Evolutionary conservation across 2,329 filamentous ascomycete genomes (phyloP).

Genomic region (Sclerotinia nivalis): DNA sequence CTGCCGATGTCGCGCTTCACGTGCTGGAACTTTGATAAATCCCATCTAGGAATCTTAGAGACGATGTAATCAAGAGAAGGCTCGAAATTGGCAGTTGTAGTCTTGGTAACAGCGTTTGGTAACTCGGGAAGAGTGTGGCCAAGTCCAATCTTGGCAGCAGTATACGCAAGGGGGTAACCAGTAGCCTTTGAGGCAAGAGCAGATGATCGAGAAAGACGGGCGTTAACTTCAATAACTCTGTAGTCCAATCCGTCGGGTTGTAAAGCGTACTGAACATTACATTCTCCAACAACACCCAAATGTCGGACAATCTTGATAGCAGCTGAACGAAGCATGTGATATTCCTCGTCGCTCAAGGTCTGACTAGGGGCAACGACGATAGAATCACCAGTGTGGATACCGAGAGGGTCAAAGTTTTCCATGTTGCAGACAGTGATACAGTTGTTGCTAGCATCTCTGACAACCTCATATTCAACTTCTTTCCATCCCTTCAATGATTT

Average conservation of each 20-base stretch:
- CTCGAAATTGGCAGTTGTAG: conserved; percentile 98
- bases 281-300: conserved; percentile 95
- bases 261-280: conserved; percentile 96
- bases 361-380: conserved; percentile 97
- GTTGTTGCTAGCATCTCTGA: conserved; percentile 96
- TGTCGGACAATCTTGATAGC: conserved; percentile 98
- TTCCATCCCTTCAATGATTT: conserved; percentile 99
- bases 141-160: conserved; percentile 95
- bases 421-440: conserved; percentile 99
- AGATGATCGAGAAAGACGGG: conserved; percentile 94
- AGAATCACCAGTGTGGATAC: conserved; percentile 97
- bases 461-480: conserved; percentile 97
- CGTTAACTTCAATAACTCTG: conserved; percentile 98
- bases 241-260: conserved; percentile 97
- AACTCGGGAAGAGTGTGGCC: conserved; percentile 94
- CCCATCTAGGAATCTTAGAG: conserved; percentile 98
- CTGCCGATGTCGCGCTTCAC: conserved; percentile 97
- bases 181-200: conserved; percentile 97
- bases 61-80: conserved; percentile 97
- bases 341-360: conserved; percentile 96
- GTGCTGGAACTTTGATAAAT: conserved; percentile 98
- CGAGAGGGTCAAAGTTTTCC: conserved; percentile 98
- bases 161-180: conserved; percentile 95
- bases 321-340: conserved; percentile 97
- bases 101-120: conserved; percentile 97